Evolutionary conservation across 1,284 basidiomycete genomes (phyloP).

Genomic region (Pseudozyma thailandica): DNA sequence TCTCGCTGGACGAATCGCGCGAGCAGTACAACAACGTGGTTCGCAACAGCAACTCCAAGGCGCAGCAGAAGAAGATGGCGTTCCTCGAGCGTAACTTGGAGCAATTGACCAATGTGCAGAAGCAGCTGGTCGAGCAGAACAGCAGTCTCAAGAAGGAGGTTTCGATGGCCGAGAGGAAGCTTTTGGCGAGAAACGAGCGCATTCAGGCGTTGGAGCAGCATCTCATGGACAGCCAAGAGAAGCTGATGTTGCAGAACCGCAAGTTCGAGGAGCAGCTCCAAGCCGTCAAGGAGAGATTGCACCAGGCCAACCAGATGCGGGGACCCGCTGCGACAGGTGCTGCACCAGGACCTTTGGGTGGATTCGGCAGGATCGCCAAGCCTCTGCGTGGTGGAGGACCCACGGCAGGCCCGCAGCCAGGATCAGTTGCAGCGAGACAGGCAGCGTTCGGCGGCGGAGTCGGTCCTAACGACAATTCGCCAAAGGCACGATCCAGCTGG

Average conservation of each 20-base stretch:
- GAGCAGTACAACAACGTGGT: slow-evolving; percentile 99
- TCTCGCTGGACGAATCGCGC: slow-evolving; percentile 97
- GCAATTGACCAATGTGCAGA: slow-evolving; percentile 93
- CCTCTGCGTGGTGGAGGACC: slow-evolving; percentile 83
- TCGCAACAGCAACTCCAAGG: slow-evolving; percentile 95
- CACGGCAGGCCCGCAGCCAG: slow-evolving; percentile 46
- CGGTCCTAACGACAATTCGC: slow-evolving; percentile 45
- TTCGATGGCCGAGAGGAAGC: slow-evolving; percentile 93
- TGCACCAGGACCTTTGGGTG: slow-evolving; percentile 73
- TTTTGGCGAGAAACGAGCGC: slow-evolving; percentile 94
- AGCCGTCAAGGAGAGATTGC: slow-evolving; percentile 87
- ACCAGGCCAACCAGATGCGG: slow-evolving; percentile 84
- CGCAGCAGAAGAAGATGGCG: slow-evolving; percentile 99
- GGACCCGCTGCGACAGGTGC: slow-evolving; percentile 31
- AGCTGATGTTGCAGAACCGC: slow-evolving; percentile 89
- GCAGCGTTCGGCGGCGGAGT: slow-evolving; percentile 27
- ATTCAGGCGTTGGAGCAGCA: slow-evolving; percentile 84
- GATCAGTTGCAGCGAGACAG: slow-evolving; percentile 39
- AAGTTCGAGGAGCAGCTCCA: slow-evolving; percentile 93
- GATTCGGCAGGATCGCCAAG: slow-evolving; percentile 94
- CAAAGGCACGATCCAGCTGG: slow-evolving; percentile 56
- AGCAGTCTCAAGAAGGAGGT: slow-evolving; percentile 96
- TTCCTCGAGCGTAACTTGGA: slow-evolving; percentile 97
- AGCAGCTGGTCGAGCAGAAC: slow-evolving; percentile 99
- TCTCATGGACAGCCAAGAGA: slow-evolving; percentile 90